Percentiles rank a stretch among this genome's conserved stretches.
These are phyloP conservation scores for Saksenaea vasiformis DNA, from an alignment of 371 early-diverging fungal genomes.

Conservation along the genomic window DNA sequence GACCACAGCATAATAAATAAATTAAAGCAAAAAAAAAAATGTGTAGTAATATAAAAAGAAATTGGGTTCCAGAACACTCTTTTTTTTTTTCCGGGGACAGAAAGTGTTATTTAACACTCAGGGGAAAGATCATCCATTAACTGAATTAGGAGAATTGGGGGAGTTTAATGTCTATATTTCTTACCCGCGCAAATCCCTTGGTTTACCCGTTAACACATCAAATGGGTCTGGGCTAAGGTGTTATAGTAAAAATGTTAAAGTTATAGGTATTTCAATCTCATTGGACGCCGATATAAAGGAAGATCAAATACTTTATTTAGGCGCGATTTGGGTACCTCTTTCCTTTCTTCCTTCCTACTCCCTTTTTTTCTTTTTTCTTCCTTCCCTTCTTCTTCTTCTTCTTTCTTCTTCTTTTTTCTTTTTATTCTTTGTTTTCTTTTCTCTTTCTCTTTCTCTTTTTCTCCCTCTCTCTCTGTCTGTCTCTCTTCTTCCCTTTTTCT, in stretches of 20 bases:
- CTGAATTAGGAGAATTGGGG: background rate
- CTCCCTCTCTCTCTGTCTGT: background rate
- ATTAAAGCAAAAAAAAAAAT: background rate
- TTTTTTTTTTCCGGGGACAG: background rate
- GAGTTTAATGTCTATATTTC: background rate
- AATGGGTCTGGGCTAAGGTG: background rate
- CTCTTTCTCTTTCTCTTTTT: background rate
- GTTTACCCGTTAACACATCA: background rate
- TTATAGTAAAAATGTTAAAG: too few species aligned
- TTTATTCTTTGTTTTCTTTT: background rate
- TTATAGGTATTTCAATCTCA: too few species aligned
- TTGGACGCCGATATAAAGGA: too few species aligned
- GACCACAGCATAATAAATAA: conserved; percentile 21
- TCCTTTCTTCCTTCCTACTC: background rate
- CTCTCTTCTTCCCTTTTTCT: background rate
- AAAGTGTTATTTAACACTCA: background rate
- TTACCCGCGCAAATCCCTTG: background rate
- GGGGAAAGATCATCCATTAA: background rate
- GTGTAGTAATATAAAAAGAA: background rate
- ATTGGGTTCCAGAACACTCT: conserved; percentile 1
- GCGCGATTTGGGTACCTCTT: too few species aligned
- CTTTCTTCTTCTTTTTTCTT: background rate
- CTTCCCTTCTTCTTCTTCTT: background rate
- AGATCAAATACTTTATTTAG: too few species aligned
- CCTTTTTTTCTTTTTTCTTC: background rate